phyloP scores from a whole-genome alignment of 495 filamentous ascomycete genomes.

The Daldinia loculata region DNA sequence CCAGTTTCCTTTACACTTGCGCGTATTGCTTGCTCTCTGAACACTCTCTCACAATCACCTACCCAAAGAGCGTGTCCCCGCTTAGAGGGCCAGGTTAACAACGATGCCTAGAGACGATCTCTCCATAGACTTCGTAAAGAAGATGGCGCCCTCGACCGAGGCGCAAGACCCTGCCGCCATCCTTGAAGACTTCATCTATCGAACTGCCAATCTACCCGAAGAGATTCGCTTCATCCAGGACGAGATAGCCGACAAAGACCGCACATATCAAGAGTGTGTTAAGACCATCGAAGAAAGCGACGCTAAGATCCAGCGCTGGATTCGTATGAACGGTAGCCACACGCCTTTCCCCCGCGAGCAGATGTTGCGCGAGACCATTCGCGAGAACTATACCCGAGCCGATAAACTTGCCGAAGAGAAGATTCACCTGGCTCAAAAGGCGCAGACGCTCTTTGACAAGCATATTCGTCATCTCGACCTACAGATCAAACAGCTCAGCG shows the following conservation, averaged over 20 bases:
- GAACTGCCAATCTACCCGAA: constrained; percentile 85
- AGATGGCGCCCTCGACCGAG: constrained; percentile 61
- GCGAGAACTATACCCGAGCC: constrained; percentile 74
- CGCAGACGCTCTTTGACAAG: constrained; percentile 81
- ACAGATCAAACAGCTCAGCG: constrained; percentile 84
- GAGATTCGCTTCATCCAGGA: constrained; percentile 94
- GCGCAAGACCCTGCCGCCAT: constrained; percentile 81
- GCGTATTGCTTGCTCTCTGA: constrained; percentile 9
- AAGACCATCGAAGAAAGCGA: constrained; percentile 80
- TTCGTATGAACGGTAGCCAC: constrained; percentile 84
- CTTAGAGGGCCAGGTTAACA: constrained; percentile 55
- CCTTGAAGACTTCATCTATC: constrained; percentile 89
- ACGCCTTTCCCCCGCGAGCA: constrained; percentile 88
- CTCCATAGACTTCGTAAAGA: constrained; percentile 65
- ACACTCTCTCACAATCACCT: constrained; percentile 20
- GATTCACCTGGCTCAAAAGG: constrained; percentile 78
- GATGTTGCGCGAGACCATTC: constrained; percentile 71
- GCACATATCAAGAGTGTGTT: constrained; percentile 75
- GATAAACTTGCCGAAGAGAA: constrained; percentile 88
- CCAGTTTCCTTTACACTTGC: neutral
- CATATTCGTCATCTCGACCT: constrained; percentile 87
- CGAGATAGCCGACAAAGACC: constrained; percentile 92
- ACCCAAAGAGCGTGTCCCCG: constrained; percentile 36
- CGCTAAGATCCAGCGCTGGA: constrained; percentile 84
- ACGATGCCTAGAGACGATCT: constrained; percentile 71